A percentile compares a stretch with the other conserved stretches of the same genome.
phyloP scores from a whole-genome alignment of 768 basidiomycete species.

The Mycena epipterygia region DNA sequence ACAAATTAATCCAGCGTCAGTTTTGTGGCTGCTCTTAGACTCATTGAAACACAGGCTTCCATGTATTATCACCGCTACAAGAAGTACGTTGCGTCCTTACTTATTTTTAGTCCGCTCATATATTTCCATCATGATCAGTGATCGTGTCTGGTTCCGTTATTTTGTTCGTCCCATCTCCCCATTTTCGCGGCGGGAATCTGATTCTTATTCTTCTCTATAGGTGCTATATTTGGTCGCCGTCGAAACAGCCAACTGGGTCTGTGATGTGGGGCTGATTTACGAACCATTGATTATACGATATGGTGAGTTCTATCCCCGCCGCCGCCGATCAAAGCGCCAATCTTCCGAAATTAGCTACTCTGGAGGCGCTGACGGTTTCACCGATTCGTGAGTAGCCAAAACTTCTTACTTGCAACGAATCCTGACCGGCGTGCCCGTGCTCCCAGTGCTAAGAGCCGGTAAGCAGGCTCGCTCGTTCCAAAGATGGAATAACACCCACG shows the following conservation, averaged over 20 bases:
- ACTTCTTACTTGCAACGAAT: too few relatives aligned
- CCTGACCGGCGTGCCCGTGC: too few relatives aligned
- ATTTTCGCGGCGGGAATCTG: background rate
- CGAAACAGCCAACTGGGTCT: slow-evolving; percentile 33
- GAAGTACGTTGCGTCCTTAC: background rate
- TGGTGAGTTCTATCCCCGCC: slow-evolving; percentile 4
- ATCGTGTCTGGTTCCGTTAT: slow-evolving; percentile 30
- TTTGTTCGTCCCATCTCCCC: background rate
- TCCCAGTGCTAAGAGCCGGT: slow-evolving; percentile 15
- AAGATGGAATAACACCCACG: background rate
- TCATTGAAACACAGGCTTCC: background rate
- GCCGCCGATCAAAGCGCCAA: background rate
- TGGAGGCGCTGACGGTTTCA: slow-evolving; percentile 8
- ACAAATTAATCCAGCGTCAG: too few relatives aligned
- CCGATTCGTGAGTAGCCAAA: slow-evolving; percentile 27
- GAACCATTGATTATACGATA: slow-evolving; percentile 33
- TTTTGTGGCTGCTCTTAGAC: background rate
- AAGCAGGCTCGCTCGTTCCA: background rate
- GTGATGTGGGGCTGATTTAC: slow-evolving; percentile 34
- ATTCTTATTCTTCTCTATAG: background rate
- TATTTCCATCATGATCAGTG: background rate
- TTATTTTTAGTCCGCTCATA: background rate
- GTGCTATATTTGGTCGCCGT: slow-evolving; percentile 30
- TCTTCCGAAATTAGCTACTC: background rate
- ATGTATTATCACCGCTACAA: slow-evolving; percentile 26